Base-by-base conservation (phyloP, 1,284 basidiomycete species). In the Fomitopsis schrenkii region DNA sequence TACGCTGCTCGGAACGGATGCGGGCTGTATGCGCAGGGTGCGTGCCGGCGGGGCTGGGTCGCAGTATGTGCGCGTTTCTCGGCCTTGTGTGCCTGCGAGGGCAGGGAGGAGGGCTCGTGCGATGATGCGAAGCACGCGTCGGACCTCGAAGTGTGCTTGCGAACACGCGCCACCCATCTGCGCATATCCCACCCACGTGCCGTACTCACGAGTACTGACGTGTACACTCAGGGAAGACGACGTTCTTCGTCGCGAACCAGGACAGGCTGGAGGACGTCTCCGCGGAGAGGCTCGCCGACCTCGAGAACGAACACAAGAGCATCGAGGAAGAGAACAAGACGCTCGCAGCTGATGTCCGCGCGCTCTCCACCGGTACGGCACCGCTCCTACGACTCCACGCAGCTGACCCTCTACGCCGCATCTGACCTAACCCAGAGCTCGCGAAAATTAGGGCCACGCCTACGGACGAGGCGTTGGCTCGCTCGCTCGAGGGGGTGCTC, bases 221-320 rank as follows among this genome's bases (percentile, higher is more conserved):
- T 42, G n/a, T 52, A 22, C 56, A 38, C 30, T 35, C 36, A 90
- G 93, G 92, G 14, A 96, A 95, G 73, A 91, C 87, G 15, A 89
- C 87, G 0, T 89, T 92, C 71, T 93, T 91, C 66, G 91, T 93
- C n/a, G 83, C 82, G 17, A 90, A 91, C 65, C 89, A 92, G 71
- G 79, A 80, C 7, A 85, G 83, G 52, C 77, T 90, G 38, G 82
- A 86, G 41, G 78, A 83, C 19, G 77, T 91, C 60, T 81, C 85
- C 1, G 70, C 80, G 2, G 83, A 85, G 54, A 81, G 86, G 63
- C 75, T 91, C 40, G 78, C 84, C 28, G 74, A 75, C 1, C 75
- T 89, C 14, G 84, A 90, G 68, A 70, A 71, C 0, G 84, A 90
- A 64, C 76, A 80, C 62, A 83, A 83, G 62, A 65, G 70, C 5